Evolutionary conservation across 306 rosid species (phyloP), one percentile per base, ranked within the genome.

Genomic region (Acacia crassicarpa): DNA sequence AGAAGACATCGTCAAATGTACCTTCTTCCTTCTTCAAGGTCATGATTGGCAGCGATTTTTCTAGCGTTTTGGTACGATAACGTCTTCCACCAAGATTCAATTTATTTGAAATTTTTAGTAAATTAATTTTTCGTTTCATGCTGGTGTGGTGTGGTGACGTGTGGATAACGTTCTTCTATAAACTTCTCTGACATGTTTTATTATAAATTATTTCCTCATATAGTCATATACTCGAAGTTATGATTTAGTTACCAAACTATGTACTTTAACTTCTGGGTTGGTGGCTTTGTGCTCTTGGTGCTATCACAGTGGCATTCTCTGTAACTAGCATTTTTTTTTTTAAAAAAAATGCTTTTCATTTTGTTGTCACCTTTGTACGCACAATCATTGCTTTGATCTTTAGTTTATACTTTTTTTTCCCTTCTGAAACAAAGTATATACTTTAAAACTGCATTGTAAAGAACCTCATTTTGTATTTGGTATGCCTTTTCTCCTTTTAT

Each of bases 11-110:
- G 8, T 51, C 87, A 49, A 40, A 25, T 77, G 56, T 45, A 2
- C 63, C 74, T 19, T 65, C 46, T 41, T 87, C 93, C 23, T 93
- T 93, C 86, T 89, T 91, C 91, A 91, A 90, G 91, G 33, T 91
- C 84, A 82, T 93, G 84, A 13, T 84, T 54, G 89, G 84, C 12
- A 79, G 74, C 51, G 61, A 41, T 35, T 81, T 86, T 59, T 82
- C 90, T 3, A 63, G 40, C 35, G 67, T 83, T 73, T 40, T 93
- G 90, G 95, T 93, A 87, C 30, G 78, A 75, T 71, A 59, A 44
- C 61, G n/a, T 41, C 66, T 38, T 41, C 45, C 59, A 19, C 41
- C 41, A 38, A 38, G 41, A 38, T 38, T 38, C 41, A 38, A 7
- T 38, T 38, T 7, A 38, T 38, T 6, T 38, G 41, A 38, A 38